These are phyloP conservation scores for Ogataea saltuana DNA, from an alignment of 805 yeast genomes.

Conservation along the genomic window DNA sequence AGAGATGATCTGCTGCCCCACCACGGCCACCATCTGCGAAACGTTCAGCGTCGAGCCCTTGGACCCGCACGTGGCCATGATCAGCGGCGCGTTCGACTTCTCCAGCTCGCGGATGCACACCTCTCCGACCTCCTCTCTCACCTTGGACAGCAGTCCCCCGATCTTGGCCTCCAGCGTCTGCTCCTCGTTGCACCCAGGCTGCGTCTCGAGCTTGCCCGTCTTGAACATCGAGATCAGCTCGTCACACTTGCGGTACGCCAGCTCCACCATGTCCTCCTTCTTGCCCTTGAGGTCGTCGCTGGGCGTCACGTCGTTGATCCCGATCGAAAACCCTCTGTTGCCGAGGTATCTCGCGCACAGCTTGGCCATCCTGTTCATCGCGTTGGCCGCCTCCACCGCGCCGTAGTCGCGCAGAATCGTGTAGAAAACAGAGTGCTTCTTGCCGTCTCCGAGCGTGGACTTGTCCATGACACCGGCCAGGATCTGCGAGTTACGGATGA, in stretches of 20 bases:
- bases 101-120: conserved; percentile 93
- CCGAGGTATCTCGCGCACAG: conserved; percentile 94
- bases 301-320: conserved; percentile 96
- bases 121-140: conserved; percentile 98
- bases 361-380: conserved; percentile 99
- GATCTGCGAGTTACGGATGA: conserved; percentile 86
- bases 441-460: conserved; percentile 95
- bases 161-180: conserved; percentile 97
- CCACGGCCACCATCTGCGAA: conserved; percentile 99
- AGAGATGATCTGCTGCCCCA: conserved; percentile 97
- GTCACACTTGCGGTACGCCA: conserved; percentile 89
- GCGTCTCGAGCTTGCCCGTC: conserved; percentile 90
- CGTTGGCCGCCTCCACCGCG: conserved; percentile 90
- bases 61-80: conserved; percentile 99
- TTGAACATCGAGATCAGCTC: conserved; percentile 78
- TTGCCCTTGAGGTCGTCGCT: conserved; percentile 69
- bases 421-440: conserved; percentile 93
- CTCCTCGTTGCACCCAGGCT: conserved; percentile 98
- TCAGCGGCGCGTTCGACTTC: conserved; percentile 89
- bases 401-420: conserved; percentile 95
- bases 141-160: conserved; percentile 93
- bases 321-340: conserved; percentile 94
- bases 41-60: conserved; percentile 97
- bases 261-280: conserved; percentile 87
- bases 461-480: conserved; percentile 97